These are phyloP conservation scores for Oryza punctata DNA, from an alignment of 176 grass and related monocot genomes.

Conservation along the genomic window DNA sequence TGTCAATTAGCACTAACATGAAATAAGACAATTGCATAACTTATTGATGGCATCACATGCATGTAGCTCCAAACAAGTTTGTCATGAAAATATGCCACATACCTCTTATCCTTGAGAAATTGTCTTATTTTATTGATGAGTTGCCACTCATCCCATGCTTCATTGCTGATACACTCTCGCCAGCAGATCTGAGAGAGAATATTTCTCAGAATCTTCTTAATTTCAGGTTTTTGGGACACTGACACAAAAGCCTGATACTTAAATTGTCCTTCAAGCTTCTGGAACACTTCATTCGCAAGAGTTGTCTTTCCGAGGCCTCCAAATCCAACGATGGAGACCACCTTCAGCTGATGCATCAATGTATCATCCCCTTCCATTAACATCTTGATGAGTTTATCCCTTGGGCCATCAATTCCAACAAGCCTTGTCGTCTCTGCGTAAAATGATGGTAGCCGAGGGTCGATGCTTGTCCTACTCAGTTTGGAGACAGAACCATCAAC, in stretches of 20 bases:
- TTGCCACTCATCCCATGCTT: slow-evolving; percentile 1
- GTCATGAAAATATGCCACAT: not conserved
- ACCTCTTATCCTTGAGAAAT: slow-evolving; percentile 27
- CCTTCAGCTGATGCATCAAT: slow-evolving; percentile 14
- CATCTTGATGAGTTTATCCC: slow-evolving; percentile 28
- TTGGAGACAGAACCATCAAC: not conserved
- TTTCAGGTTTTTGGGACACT: slow-evolving; percentile 21
- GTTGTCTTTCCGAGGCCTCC: slow-evolving; percentile 34
- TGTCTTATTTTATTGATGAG: slow-evolving; percentile 25
- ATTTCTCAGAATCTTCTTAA: slow-evolving; percentile 27
- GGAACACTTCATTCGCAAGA: slow-evolving; percentile 15
- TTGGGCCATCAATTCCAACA: slow-evolving; percentile 9
- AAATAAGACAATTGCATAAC: not conserved
- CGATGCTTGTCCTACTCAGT: slow-evolving; percentile 8
- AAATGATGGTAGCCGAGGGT: slow-evolving; percentile 23
- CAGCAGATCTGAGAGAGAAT: slow-evolving; percentile 14
- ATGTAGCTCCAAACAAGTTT: not conserved
- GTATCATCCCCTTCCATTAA: not conserved
- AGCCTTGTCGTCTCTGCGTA: slow-evolving; percentile 4
- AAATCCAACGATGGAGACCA: slow-evolving; percentile 22
- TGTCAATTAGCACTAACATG: not conserved
- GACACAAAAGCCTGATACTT: slow-evolving; percentile 25
- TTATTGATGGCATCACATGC: not conserved
- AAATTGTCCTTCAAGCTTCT: slow-evolving; percentile 24
- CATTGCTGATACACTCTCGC: not conserved